Evolutionary conservation across 164 flowering plant species (phyloP).

Genomic region (Malania oleifera): DNA sequence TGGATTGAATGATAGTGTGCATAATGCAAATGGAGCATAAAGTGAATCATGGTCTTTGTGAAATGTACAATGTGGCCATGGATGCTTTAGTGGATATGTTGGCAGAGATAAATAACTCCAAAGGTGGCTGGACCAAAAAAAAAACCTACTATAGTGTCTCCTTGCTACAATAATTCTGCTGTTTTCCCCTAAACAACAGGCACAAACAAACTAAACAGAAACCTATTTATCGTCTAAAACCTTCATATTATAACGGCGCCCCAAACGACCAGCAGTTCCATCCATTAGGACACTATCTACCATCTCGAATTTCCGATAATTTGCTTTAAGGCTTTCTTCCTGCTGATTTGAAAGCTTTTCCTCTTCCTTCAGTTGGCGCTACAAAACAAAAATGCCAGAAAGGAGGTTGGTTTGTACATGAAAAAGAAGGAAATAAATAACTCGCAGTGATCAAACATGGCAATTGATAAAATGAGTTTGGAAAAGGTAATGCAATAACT

Average conservation of each 20-base stretch:
- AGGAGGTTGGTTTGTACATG: background rate
- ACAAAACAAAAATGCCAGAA: background rate
- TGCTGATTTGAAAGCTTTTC: constrained; percentile 59
- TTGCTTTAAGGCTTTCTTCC: constrained; percentile 31
- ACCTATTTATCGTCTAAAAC: constrained; percentile 27
- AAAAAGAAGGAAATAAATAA: background rate
- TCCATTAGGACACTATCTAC: constrained; percentile 33
- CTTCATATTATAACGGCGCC: constrained; percentile 26
- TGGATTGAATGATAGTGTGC: too few relatives aligned
- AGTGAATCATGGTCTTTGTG: too few relatives aligned
- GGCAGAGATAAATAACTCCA: too few relatives aligned
- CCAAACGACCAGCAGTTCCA: constrained; percentile 39
- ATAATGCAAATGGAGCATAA: too few relatives aligned
- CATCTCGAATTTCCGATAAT: constrained; percentile 50
- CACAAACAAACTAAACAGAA: too few relatives aligned
- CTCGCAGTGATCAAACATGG: background rate
- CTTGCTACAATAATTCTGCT: too few relatives aligned
- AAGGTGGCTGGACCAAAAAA: too few relatives aligned
- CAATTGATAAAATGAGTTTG: background rate
- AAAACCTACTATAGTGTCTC: too few relatives aligned
- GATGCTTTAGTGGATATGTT: too few relatives aligned
- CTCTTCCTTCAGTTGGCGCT: constrained; percentile 54
- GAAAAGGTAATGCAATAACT: background rate
- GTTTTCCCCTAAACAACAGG: too few relatives aligned
- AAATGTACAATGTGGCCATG: too few relatives aligned